phyloP scores from a whole-genome alignment of 108 stramenopile species.

The Pinguiococcus pyrenoidosus region DNA sequence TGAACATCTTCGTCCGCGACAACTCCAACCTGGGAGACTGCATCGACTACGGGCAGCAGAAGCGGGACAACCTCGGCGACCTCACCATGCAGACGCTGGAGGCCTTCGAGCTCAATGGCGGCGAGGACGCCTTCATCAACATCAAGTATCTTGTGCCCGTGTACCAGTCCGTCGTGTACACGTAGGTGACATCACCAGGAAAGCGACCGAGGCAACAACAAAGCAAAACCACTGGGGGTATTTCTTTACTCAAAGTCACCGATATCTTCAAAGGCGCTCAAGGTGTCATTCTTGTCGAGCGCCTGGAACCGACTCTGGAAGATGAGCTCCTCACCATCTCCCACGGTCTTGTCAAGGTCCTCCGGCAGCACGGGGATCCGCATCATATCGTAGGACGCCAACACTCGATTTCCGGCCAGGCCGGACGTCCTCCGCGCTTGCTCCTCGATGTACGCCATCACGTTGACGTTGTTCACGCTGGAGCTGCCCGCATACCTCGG shows the following conservation, averaged over 20 bases:
- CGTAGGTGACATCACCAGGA: no score
- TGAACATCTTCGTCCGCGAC: slow-evolving; percentile 57
- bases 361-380: not conserved
- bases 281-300: no score
- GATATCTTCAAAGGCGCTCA: no score
- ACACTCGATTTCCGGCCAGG: not conserved
- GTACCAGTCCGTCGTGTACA: slow-evolving; percentile 14
- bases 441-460: not conserved
- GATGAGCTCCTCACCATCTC: no score
- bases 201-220: no score
- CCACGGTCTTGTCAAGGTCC: no score
- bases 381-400: slow-evolving; percentile 1
- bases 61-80: slow-evolving; percentile 57
- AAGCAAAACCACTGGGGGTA: no score
- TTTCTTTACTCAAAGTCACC: no score
- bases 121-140: slow-evolving; percentile 70
- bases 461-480: not conserved
- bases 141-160: slow-evolving; percentile 45
- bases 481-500: slow-evolving; percentile 22
- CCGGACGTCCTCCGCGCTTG: not conserved
- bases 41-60: slow-evolving; percentile 67
- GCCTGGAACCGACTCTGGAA: no score
- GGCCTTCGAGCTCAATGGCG: slow-evolving; percentile 61
- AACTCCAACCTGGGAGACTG: slow-evolving; percentile 58
- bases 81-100: slow-evolving; percentile 64